Evolutionary conservation across 345 rosid genomes (phyloP), one percentile per base, ranked within the genome.

Genomic region (Adansonia digitata): DNA sequence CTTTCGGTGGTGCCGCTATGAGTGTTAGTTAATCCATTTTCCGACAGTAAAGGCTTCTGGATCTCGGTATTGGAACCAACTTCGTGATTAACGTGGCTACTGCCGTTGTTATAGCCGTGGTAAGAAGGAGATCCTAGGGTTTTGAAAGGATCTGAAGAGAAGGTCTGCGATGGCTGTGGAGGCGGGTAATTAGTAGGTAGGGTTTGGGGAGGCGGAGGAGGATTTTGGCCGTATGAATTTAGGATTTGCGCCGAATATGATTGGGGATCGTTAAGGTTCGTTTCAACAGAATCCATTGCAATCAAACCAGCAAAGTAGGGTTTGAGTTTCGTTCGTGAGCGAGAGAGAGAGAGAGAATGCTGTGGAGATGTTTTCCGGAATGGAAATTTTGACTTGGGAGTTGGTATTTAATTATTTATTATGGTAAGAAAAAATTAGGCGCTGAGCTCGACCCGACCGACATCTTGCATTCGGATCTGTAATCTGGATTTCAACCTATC

Each of bases 21-120:
- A 11, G 94, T 82, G 75, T 86, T 88, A 48, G 89, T 80, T 52
- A 87, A 72, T 8, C 97, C 94, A 69, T 84, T 91, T 63, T 86
- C 96, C 7, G 93, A 90, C 8, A 90, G 35, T 31, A 89, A 39
- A 15, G 92, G 83, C 72, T 71, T 86, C 0, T 63, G 73, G 4
- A 74, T 24, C 26, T 84, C 92, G 31, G 73, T 46, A 12, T 64
- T 73, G 14, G 61, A 12, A 26, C 45, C 43, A 7, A 42, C 66
- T 20, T 72, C 63, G 26, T 2, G 13, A 56, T 74, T 66, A 20
- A 29, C 27, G 48, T 59, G 65, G 35, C 65, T 5, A 26, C 69
- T 14, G 22, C 48, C 5, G 12, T 40, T 31, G 79, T 71, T 2
- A 72, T 61, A 57, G 29, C 63, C 78, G 27, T 39, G 17, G 17